A percentile compares a stretch with the other conserved stretches of the same genome.
Evolutionary conservation across 1,139 yeast genomes (phyloP).

Genomic region (Pichia sp.): DNA sequence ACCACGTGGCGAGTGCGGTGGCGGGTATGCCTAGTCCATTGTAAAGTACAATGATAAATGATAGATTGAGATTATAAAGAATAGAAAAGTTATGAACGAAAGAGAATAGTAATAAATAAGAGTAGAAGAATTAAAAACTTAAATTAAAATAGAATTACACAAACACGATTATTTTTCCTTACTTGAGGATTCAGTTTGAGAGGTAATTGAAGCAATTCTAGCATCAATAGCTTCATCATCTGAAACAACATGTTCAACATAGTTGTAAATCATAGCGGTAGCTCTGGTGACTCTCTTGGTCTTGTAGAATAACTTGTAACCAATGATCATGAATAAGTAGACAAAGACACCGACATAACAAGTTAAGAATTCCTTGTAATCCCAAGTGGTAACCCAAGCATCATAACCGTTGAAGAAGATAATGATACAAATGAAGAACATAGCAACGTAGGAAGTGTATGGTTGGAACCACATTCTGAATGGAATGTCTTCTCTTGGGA

Average conservation of each 20-base stretch:
- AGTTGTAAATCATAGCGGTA: constrained; percentile 48
- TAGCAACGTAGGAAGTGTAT: constrained; percentile 28
- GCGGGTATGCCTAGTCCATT: no score
- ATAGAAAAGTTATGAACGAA: no score
- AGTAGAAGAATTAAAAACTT: no score
- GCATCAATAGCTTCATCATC: neutral
- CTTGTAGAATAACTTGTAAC: constrained; percentile 56
- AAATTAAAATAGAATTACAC: no score
- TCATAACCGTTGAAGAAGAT: constrained; percentile 31
- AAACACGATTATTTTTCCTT: no score
- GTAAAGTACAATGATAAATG: no score
- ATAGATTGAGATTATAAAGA: no score
- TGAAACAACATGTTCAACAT: neutral
- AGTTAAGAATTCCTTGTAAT: constrained; percentile 64
- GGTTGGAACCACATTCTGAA: constrained; percentile 26
- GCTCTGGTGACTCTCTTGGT: constrained; percentile 50
- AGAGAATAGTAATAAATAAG: no score
- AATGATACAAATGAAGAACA: constrained; percentile 25
- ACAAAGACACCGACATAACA: constrained; percentile 80
- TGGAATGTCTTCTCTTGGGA: constrained; percentile 23
- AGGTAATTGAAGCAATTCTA: neutral
- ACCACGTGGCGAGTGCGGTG: no score
- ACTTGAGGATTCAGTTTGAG: no score
- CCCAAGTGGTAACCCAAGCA: constrained; percentile 45
- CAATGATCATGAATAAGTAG: constrained; percentile 51